These are phyloP conservation scores for Coniochaeta hoffmannii DNA, from an alignment of 2,329 filamentous ascomycete genomes.

Conservation along the genomic window DNA sequence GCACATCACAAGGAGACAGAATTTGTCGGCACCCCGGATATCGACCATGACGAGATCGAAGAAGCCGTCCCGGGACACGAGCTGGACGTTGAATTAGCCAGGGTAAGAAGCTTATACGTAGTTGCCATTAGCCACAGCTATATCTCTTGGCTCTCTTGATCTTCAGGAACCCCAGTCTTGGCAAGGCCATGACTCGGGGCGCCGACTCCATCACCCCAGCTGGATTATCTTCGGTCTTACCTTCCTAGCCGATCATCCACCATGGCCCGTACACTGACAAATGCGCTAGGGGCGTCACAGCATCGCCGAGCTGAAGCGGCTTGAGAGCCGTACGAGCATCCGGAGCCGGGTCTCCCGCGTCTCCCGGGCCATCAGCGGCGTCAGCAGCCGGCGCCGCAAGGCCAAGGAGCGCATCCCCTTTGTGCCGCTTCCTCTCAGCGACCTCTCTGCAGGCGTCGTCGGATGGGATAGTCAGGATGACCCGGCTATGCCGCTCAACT, in stretches of 20 bases:
- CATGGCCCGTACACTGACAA: background rate
- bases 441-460: constrained; percentile 46
- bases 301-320: constrained; percentile 10
- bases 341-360: constrained; percentile 18
- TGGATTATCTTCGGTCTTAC: too few species aligned
- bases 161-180: background rate
- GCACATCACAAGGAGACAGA: background rate
- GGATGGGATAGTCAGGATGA: constrained; percentile 55
- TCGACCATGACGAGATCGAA: constrained; percentile 22
- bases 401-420: constrained; percentile 22
- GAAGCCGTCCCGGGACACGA: constrained; percentile 18
- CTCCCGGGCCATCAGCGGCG: constrained; percentile 19
- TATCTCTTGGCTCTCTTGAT: background rate
- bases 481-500: constrained; percentile 52
- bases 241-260: background rate
- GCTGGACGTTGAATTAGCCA: constrained; percentile 18
- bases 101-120: constrained; percentile 12
- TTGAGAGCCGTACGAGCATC: constrained; percentile 14
- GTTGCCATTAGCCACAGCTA: background rate
- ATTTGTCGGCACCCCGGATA: constrained; percentile 9
- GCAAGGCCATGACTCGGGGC: background rate
- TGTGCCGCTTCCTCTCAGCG: constrained; percentile 34
- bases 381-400: constrained; percentile 17
- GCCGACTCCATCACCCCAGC: background rate
- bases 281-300: constrained; percentile 8